Evolutionary conservation across 345 rosid species (phyloP).

Genomic region (Angophora floribunda): DNA sequence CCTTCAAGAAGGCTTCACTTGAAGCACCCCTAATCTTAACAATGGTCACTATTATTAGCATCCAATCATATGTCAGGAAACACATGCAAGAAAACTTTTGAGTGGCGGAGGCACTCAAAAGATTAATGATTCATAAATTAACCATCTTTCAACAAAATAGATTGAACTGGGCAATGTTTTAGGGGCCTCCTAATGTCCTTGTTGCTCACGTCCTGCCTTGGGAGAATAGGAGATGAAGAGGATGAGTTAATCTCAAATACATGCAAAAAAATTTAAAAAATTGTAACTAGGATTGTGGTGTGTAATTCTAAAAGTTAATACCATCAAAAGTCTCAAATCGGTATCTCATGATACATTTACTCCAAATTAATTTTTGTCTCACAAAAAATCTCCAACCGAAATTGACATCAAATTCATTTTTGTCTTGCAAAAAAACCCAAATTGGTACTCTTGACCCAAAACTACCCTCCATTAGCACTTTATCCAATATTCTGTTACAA

Average conservation of each 20-base stretch:
- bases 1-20: neutral
- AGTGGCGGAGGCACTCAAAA: neutral
- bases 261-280: neutral
- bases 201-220: neutral
- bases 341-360: neutral
- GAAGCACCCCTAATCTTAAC: neutral
- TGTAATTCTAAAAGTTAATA: neutral
- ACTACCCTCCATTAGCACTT: neutral
- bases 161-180: neutral
- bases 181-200: neutral
- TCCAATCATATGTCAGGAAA: neutral
- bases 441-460: too few relatives aligned
- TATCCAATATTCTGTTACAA: too few relatives aligned
- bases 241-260: neutral
- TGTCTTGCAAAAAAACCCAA: neutral
- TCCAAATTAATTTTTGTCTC: neutral
- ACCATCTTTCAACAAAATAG: neutral
- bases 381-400: accelerated
- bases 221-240: neutral
- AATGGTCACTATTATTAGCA: neutral
- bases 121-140: neutral
- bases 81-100: neutral
- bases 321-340: neutral
- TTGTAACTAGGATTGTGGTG: neutral
- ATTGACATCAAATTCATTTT: neutral